Conservation (phyloP, 169 alveolate species). For the Plasmodium gonderi region DNA sequence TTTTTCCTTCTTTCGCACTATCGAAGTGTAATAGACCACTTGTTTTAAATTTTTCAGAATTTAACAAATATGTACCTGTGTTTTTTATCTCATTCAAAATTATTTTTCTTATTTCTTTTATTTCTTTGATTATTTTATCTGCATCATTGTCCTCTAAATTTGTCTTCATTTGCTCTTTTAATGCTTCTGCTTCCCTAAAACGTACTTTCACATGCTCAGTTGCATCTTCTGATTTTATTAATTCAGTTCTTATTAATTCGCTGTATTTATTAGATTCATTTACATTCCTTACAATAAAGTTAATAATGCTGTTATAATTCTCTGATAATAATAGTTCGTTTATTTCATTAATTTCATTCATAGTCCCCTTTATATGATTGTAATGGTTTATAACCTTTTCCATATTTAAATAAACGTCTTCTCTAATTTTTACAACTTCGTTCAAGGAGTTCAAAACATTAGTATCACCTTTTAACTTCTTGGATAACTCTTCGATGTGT, state of each 20-base stretch:
- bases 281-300: neutral
- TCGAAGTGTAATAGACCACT: conserved; percentile 1
- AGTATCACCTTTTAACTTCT: neutral
- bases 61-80: neutral
- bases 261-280: conserved; percentile 1
- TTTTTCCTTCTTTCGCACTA: neutral
- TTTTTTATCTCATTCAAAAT: conserved; percentile 7
- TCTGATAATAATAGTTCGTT: conserved; percentile 6
- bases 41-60: neutral
- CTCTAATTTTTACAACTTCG: neutral
- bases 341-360: neutral
- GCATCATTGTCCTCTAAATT: neutral
- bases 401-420: neutral
- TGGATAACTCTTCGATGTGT: neutral
- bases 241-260: neutral
- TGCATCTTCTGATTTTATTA: conserved; percentile 11
- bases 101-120: conserved; percentile 1
- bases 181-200: neutral
- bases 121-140: conserved; percentile 8
- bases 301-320: conserved; percentile 9
- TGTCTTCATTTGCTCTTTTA: conserved; percentile 8
- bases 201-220: neutral
- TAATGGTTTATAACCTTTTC: neutral
- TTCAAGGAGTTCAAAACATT: neutral
- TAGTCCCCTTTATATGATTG: neutral